Conservation (phyloP, 2,329 filamentous ascomycete species). For the Lecanicillium sp. region DNA sequence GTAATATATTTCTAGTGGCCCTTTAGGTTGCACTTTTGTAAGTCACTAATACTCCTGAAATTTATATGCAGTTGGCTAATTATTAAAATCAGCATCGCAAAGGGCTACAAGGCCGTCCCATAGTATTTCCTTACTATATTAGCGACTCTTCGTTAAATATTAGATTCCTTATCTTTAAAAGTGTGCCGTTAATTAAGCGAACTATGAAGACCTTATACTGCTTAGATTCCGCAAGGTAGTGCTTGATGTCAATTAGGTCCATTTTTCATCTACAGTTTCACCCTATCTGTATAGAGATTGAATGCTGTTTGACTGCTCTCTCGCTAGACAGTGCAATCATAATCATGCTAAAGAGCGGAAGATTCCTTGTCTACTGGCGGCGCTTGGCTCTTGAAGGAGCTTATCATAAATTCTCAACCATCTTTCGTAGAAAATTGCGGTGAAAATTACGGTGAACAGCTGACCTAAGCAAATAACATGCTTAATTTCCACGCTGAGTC, state of each 20-base stretch:
- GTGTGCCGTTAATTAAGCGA: background rate
- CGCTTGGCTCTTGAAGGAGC: no score
- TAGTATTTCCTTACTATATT: background rate
- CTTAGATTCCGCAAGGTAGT: background rate
- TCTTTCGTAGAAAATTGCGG: no score
- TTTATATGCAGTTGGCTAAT: slow-evolving; percentile 1
- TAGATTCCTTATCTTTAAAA: background rate
- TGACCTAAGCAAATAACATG: no score
- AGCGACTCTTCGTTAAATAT: slow-evolving; percentile 1
- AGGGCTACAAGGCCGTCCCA: no score
- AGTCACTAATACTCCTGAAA: slow-evolving; percentile 9
- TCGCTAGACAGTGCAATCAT: slow-evolving; percentile 7
- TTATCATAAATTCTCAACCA: no score
- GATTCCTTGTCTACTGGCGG: no score
- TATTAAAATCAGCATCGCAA: background rate
- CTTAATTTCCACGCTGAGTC: no score
- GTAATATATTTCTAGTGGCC: background rate
- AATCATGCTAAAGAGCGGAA: background rate
- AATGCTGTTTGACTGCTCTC: slow-evolving; percentile 2
- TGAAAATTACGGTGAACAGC: no score
- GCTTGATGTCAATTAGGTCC: background rate
- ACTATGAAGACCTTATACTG: background rate
- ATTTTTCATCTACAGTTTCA: slow-evolving; percentile 4
- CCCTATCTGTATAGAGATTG: slow-evolving; percentile 1
- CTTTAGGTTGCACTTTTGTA: background rate